phyloP scores from a whole-genome alignment of 192 early-diverging fungal genomes.

The Dimargaris cristalligena region DNA sequence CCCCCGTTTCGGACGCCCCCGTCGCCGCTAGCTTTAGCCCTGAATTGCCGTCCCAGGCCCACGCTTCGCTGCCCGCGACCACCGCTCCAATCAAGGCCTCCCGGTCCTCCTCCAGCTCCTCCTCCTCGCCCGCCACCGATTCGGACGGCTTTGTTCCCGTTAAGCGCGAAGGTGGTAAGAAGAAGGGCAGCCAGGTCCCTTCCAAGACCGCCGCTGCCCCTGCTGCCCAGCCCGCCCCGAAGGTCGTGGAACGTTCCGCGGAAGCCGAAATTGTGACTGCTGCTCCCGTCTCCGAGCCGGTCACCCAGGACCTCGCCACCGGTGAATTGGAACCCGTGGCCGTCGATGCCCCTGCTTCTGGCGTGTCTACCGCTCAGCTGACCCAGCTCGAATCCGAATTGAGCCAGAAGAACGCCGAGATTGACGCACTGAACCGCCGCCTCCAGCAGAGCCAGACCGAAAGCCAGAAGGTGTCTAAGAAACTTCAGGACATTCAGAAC shows the following conservation, averaged over 20 bases:
- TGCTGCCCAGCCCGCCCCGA: no score
- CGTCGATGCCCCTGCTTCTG: not conserved
- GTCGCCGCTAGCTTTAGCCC: not conserved
- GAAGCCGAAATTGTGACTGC: not conserved
- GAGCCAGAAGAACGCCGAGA: not conserved
- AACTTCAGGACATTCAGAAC: not conserved
- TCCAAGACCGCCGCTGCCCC: not conserved
- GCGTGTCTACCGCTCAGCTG: not conserved
- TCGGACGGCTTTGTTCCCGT: not conserved
- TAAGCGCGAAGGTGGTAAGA: not conserved
- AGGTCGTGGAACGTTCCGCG: not conserved
- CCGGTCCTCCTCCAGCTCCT: not conserved
- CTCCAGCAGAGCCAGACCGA: slow-evolving; percentile 1
- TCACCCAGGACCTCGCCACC: not conserved
- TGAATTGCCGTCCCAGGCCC: no score
- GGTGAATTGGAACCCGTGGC: not conserved
- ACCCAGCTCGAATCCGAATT: not conserved
- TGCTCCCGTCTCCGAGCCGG: not conserved
- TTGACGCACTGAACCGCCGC: not conserved
- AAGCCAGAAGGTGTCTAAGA: not conserved
- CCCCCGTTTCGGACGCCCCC: not conserved
- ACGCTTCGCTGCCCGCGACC: not conserved
- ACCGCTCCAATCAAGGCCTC: not conserved
- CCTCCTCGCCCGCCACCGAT: not conserved
- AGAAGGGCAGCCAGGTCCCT: not conserved